Conservation (phyloP, 2,329 filamentous ascomycete genomes). For the Aspergillus niger region DNA sequence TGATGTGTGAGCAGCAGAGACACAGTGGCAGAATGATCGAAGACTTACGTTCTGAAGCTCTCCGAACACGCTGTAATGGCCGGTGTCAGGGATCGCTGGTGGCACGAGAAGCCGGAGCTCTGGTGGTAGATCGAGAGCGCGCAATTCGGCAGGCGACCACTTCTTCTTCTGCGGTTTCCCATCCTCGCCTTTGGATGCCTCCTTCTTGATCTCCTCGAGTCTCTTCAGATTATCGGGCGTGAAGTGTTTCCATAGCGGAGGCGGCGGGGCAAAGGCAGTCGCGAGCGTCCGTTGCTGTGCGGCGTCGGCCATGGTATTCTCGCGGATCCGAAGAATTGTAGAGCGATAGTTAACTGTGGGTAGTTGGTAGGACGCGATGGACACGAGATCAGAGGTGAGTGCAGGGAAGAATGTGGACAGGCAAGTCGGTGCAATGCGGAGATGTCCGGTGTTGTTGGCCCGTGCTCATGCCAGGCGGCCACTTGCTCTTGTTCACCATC, state of each 20-base stretch:
- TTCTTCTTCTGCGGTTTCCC: slow-evolving; percentile 34
- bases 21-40: too few species aligned
- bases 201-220: slow-evolving; percentile 53
- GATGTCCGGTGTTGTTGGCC: slow-evolving; percentile 19
- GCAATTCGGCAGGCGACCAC: slow-evolving; percentile 39
- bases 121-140: slow-evolving; percentile 58
- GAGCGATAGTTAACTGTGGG: background rate
- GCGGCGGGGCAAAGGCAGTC: slow-evolving; percentile 80
- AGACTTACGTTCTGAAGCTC: slow-evolving; percentile 60
- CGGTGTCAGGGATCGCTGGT: slow-evolving; percentile 69
- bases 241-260: slow-evolving; percentile 87
- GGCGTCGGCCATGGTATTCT: slow-evolving; percentile 61
- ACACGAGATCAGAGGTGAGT: background rate
- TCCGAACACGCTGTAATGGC: slow-evolving; percentile 75
- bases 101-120: slow-evolving; percentile 79
- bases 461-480: slow-evolving; percentile 17
- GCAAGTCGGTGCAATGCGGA: slow-evolving; percentile 15
- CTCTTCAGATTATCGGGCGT: slow-evolving; percentile 71
- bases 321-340: background rate
- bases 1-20: background rate
- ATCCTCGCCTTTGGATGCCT: slow-evolving; percentile 33
- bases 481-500: too few species aligned
- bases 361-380: background rate
- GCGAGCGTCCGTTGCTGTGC: slow-evolving; percentile 50
- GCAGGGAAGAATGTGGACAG: background rate